Conservation (phyloP, 768 basidiomycete species). For the Mrakia frigida region DNA sequence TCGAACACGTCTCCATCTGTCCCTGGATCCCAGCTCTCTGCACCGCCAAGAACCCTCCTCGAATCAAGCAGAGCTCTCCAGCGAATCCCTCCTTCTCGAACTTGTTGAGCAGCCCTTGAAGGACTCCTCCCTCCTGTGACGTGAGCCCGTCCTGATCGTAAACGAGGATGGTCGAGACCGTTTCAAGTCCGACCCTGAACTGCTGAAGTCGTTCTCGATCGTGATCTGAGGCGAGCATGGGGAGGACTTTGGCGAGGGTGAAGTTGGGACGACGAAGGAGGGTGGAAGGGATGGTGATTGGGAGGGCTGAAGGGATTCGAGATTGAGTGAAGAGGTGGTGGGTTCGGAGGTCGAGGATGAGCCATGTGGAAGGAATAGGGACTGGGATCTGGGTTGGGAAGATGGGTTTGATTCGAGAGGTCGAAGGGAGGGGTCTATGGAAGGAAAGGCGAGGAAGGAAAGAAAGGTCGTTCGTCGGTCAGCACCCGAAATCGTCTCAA, state of each 20-base stretch:
- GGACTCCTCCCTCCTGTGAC: conserved; percentile 53
- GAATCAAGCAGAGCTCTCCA: conserved; percentile 69
- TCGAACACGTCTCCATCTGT: conserved; percentile 15
- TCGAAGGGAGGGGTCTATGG: conserved; percentile 17
- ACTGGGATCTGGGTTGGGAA: conserved; percentile 23
- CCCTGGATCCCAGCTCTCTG: conserved; percentile 40
- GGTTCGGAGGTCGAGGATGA: conserved; percentile 84
- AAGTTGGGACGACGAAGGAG: conserved; percentile 86
- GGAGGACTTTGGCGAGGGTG: conserved; percentile 66
- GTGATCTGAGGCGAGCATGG: conserved; percentile 59
- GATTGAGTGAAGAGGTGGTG: conserved; percentile 65
- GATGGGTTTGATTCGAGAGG: conserved; percentile 34
- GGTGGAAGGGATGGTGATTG: conserved; percentile 87
- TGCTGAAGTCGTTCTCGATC: conserved; percentile 19
- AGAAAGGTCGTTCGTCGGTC: not conserved
- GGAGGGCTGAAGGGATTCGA: conserved; percentile 65
- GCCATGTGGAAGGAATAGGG: conserved; percentile 39
- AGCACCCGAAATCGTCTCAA: not conserved
- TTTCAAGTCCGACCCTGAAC: conserved; percentile 14
- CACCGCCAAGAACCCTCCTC: conserved; percentile 74
- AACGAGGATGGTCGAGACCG: conserved; percentile 58
- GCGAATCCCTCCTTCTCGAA: conserved; percentile 49
- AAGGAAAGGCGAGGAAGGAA: not conserved
- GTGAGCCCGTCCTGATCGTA: conserved; percentile 72
- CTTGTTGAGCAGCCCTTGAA: conserved; percentile 45